Base-by-base conservation (phyloP, 2,329 filamentous ascomycete genomes). In the Penicillium glabrum region DNA sequence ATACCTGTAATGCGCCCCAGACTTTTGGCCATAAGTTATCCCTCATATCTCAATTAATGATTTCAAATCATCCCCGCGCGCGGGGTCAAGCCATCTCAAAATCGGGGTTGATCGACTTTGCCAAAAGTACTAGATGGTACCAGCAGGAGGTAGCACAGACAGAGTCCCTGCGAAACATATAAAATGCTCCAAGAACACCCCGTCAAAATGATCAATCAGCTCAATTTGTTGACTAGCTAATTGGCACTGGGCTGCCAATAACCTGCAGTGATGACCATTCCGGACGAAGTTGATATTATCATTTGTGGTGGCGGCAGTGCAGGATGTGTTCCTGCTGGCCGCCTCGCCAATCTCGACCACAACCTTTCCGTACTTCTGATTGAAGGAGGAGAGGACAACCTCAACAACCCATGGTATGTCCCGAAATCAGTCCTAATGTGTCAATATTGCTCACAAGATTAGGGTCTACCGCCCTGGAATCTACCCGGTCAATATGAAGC, bases 221-320 rank as follows among this genome's bases (percentile, higher is more conserved):
- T 39, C 35, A 39, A 31, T 31, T 29, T 14, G 11, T 5, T 39
- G n/a, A 39, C 35, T 19, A 3, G n/a, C 35, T 19, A 29, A 19
- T 10, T 19, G 35, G n/a, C 35, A 39, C 8, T 3, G 35, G 19
- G 8, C 35, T 39, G 35, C 19, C 3, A 24, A 39, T 11, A 2
- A 23, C 5, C 6, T 24, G 10, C 21, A 48, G 16, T 11, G 13
- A 87, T 85, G 81, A 84, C 81, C 62, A 80, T 91, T 61, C 88
- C 89, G 35, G 88, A 91, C 57, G 89, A 91, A 79, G 89, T 90
- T 68, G 89, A 91, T 71, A 91, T 92, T 66, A 91, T 91, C 66
- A 87, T 91, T 29, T 89, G 86, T 63, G 89, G 89, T 67, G 89
- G 89, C 68, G 89, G 89, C 53, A 89, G 86, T 70, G 85, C 65